phyloP scores from a whole-genome alignment of 2,329 filamentous ascomycete species.

The Zasmidium cellare region DNA sequence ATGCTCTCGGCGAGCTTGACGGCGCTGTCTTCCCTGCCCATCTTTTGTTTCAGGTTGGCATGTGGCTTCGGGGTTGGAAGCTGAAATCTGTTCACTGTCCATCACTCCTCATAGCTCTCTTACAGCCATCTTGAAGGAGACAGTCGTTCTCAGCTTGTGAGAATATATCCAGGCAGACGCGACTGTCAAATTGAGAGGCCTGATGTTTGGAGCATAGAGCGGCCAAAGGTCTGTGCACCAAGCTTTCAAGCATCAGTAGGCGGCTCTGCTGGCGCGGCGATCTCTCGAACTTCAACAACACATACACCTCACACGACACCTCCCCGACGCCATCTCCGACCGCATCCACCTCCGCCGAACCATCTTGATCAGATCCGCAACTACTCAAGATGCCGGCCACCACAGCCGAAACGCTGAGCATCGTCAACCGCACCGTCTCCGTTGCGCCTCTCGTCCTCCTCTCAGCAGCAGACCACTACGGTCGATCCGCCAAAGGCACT shows the following conservation, averaged over 20 bases:
- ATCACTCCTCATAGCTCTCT: no score
- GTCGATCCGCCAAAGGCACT: slow-evolving; percentile 85
- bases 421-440: slow-evolving; percentile 92
- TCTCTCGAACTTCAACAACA: not conserved
- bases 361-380: not conserved
- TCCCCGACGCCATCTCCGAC: not conserved
- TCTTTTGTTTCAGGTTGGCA: not conserved
- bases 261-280: not conserved
- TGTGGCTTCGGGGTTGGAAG: not conserved
- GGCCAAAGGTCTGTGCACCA: not conserved
- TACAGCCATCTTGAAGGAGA: not conserved
- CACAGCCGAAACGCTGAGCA: slow-evolving; percentile 91
- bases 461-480: slow-evolving; percentile 97
- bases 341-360: not conserved
- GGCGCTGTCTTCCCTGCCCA: not conserved
- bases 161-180: not conserved
- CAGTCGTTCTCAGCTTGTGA: not conserved
- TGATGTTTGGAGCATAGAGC: no score
- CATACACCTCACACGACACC: not conserved
- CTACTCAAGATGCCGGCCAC: slow-evolving; percentile 79
- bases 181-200: not conserved
- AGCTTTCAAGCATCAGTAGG: not conserved
- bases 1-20: slow-evolving; percentile 1
- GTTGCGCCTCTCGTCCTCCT: slow-evolving; percentile 97
- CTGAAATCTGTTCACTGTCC: not conserved